Conservation (phyloP, 805 yeast genomes). For the Babjeviella inositovora region DNA sequence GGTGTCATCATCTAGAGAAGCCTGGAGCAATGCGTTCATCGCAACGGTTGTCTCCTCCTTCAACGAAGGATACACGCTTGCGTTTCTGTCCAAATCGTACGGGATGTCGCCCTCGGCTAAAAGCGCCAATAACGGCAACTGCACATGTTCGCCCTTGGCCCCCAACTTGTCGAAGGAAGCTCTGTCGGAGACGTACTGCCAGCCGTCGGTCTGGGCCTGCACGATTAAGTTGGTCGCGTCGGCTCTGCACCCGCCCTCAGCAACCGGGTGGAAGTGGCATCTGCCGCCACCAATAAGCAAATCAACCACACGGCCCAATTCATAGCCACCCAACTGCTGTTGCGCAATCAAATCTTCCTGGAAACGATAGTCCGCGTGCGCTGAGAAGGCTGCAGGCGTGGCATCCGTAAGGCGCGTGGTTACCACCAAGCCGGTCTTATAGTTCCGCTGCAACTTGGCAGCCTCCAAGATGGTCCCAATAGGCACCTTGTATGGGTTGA, state of each 20-base stretch:
- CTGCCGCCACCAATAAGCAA: conserved; percentile 87
- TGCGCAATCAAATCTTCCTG: conserved; percentile 79
- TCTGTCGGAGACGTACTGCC: conserved; percentile 47
- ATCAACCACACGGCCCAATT: conserved; percentile 69
- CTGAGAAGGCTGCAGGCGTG: conserved; percentile 79
- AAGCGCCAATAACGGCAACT: conserved; percentile 63
- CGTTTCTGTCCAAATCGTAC: conserved; percentile 65
- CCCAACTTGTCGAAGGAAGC: conserved; percentile 37
- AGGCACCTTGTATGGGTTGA: conserved; percentile 47
- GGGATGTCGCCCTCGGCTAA: conserved; percentile 71
- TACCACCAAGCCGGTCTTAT: conserved; percentile 78
- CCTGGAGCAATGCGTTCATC: conserved; percentile 44
- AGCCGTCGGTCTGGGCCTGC: conserved; percentile 45
- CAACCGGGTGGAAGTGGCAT: conserved; percentile 55
- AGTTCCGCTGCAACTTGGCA: conserved; percentile 66
- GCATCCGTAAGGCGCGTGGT: conserved; percentile 91
- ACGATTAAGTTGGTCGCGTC: conserved; percentile 57
- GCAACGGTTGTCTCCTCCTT: conserved; percentile 72
- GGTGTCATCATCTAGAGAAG: conserved; percentile 55
- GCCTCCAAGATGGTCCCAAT: conserved; percentile 87
- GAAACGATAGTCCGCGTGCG: conserved; percentile 63
- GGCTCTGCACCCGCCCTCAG: conserved; percentile 47
- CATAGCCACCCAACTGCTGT: conserved; percentile 73
- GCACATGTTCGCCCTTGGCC: conserved; percentile 40
- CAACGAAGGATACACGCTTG: conserved; percentile 49